A percentile compares a stretch with the other conserved stretches of the same genome.
Conservation (phyloP, 768 basidiomycete species). For the Piloderma croceum region DNA sequence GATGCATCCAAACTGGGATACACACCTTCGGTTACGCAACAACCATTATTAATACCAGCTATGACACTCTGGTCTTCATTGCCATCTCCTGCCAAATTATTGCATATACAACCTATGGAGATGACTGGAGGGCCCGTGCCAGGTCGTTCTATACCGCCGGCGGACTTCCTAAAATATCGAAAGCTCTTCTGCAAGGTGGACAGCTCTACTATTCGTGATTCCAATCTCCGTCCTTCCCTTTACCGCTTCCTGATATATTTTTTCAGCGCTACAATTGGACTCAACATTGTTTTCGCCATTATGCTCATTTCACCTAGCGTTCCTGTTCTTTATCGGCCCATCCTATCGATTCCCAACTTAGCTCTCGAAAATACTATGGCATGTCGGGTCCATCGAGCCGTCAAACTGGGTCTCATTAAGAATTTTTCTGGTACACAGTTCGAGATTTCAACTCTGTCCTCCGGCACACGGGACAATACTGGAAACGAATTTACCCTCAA, state of each 20-base stretch:
- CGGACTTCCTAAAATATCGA: constrained; percentile 19
- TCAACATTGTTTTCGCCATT: too few relatives aligned
- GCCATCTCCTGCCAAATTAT: constrained; percentile 27
- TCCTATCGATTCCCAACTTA: constrained; percentile 24
- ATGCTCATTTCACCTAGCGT: constrained; percentile 16
- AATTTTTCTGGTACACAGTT: too few relatives aligned
- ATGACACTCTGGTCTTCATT: constrained; percentile 32
- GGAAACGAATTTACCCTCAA: too few relatives aligned
- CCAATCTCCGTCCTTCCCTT: too few relatives aligned
- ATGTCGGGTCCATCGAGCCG: constrained; percentile 27
- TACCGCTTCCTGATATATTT: constrained; percentile 17
- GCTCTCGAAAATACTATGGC: constrained; percentile 29
- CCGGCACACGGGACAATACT: too few relatives aligned
- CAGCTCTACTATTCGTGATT: constrained; percentile 32
- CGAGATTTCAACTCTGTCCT: too few relatives aligned
- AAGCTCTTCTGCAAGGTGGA: constrained; percentile 25
- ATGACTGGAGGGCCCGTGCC: constrained; percentile 4
- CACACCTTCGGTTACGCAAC: constrained; percentile 20
- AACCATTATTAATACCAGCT: too few relatives aligned
- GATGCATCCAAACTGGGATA: constrained; percentile 25
- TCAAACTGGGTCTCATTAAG: constrained; percentile 19
- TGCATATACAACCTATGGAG: constrained; percentile 9
- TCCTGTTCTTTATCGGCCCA: constrained; percentile 20
- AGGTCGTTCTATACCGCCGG: constrained; percentile 19
- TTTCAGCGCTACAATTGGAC: too few relatives aligned